phyloP scores from a whole-genome alignment of 208 protist genomes.

The Leishmania turanica region DNA sequence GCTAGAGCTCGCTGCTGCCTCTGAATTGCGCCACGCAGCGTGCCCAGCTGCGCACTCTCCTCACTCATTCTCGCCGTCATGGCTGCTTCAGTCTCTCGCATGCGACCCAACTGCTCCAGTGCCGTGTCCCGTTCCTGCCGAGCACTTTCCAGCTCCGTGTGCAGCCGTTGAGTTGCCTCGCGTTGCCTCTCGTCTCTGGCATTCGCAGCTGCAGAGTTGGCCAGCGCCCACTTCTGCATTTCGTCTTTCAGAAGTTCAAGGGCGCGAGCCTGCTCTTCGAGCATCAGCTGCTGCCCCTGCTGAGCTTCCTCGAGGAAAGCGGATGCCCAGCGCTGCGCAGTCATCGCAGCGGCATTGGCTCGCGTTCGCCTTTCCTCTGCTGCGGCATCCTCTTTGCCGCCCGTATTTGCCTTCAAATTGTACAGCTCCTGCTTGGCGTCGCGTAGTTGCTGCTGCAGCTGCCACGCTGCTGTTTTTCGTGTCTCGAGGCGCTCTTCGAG shows the following conservation, averaged over 20 bases:
- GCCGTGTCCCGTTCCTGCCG: slow-evolving; percentile 32
- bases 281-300: slow-evolving; percentile 27
- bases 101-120: not conserved
- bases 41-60: not conserved
- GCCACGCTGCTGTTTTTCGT: slow-evolving; percentile 10
- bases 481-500: slow-evolving; percentile 28
- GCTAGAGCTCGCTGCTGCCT: slow-evolving; percentile 11
- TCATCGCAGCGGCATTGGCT: slow-evolving; percentile 5
- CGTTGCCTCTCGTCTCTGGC: slow-evolving; percentile 14
- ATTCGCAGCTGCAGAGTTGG: slow-evolving; percentile 2
- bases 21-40: not conserved
- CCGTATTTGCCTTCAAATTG: slow-evolving; percentile 5
- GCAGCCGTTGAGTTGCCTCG: slow-evolving; percentile 19
- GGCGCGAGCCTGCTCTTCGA: slow-evolving; percentile 17
- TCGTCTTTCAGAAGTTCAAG: slow-evolving; percentile 10
- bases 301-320: slow-evolving; percentile 20
- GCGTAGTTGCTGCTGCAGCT: slow-evolving; percentile 32
- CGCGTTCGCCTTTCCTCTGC: slow-evolving; percentile 3
- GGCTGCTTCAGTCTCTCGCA: not conserved
- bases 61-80: not conserved
- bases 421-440: slow-evolving; percentile 20
- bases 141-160: slow-evolving; percentile 14
- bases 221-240: not conserved
- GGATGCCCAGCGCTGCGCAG: slow-evolving; percentile 19
- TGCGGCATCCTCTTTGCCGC: slow-evolving; percentile 8